Evolutionary conservation across 148 eudicot species (phyloP).

Genomic region (Rhododendron kiyosumense): DNA sequence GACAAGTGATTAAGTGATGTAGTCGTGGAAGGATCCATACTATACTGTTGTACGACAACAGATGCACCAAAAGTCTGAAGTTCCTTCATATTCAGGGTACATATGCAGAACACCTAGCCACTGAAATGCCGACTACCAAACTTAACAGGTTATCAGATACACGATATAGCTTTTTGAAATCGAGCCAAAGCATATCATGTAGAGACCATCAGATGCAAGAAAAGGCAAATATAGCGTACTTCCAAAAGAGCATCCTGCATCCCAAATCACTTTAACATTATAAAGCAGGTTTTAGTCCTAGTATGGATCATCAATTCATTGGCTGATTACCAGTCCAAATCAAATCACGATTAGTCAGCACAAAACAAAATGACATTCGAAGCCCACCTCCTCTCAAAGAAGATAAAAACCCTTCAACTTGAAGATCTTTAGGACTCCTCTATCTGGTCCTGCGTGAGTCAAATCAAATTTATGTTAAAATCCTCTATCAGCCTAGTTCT

Average conservation of each 20-base stretch:
- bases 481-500: neutral
- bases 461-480: constrained; percentile 1
- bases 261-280: neutral
- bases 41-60: neutral
- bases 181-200: neutral
- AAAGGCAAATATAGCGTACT: neutral
- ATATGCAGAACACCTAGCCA: neutral
- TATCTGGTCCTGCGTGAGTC: constrained; percentile 40
- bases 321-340: neutral
- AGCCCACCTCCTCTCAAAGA: constrained; percentile 32
- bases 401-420: constrained; percentile 3
- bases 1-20: neutral
- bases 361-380: constrained; percentile 25
- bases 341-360: constrained; percentile 17
- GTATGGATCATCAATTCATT: neutral
- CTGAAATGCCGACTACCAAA: neutral
- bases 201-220: neutral
- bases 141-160: no score
- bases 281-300: neutral
- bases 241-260: neutral
- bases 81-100: neutral
- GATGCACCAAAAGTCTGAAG: neutral
- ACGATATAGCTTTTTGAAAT: neutral
- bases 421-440: constrained; percentile 35
- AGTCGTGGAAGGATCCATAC: neutral